These are phyloP conservation scores for Gamsiella multidivaricata DNA, from an alignment of 192 early-diverging fungal genomes.

Conservation along the genomic window DNA sequence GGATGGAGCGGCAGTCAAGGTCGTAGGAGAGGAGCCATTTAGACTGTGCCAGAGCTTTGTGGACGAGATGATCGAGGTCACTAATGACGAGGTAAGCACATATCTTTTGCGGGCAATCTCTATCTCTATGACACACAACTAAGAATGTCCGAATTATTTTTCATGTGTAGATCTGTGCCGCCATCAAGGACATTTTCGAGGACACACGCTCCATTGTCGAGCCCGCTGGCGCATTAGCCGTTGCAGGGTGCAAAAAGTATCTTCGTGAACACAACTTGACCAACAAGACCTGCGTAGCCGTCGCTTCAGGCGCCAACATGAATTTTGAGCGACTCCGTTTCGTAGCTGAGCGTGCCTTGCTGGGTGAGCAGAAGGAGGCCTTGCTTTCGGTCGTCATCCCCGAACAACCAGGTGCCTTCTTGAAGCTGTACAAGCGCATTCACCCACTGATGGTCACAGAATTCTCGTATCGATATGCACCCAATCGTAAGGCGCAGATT, in stretches of 20 bases:
- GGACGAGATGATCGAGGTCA: slow-evolving; percentile 92
- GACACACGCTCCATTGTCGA: slow-evolving; percentile 96
- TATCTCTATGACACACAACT: background rate
- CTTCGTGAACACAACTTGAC: slow-evolving; percentile 61
- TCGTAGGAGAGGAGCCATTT: slow-evolving; percentile 92
- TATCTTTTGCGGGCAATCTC: background rate
- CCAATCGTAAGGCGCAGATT: slow-evolving; percentile 76
- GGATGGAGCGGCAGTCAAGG: slow-evolving; percentile 94
- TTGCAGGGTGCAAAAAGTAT: slow-evolving; percentile 92
- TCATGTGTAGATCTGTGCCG: slow-evolving; percentile 80
- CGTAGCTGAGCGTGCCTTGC: slow-evolving; percentile 93
- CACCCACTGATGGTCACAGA: slow-evolving; percentile 91
- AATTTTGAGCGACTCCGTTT: slow-evolving; percentile 99
- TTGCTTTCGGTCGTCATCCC: slow-evolving; percentile 93
- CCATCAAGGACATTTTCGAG: slow-evolving; percentile 90
- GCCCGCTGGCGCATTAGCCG: slow-evolving; percentile 91
- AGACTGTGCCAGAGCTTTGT: slow-evolving; percentile 80
- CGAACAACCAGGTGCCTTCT: slow-evolving; percentile 83
- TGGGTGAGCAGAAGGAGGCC: slow-evolving; percentile 94
- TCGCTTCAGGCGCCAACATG: slow-evolving; percentile 97
- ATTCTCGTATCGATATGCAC: slow-evolving; percentile 78
- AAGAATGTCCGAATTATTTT: background rate
- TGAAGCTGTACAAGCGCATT: slow-evolving; percentile 80
- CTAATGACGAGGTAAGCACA: slow-evolving; percentile 81
- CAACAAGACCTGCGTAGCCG: slow-evolving; percentile 76